A percentile compares a stretch with the other conserved stretches of the same genome.
These are phyloP conservation scores for Podospora pseudopauciseta DNA, from an alignment of 495 filamentous ascomycete species.

Conservation along the genomic window DNA sequence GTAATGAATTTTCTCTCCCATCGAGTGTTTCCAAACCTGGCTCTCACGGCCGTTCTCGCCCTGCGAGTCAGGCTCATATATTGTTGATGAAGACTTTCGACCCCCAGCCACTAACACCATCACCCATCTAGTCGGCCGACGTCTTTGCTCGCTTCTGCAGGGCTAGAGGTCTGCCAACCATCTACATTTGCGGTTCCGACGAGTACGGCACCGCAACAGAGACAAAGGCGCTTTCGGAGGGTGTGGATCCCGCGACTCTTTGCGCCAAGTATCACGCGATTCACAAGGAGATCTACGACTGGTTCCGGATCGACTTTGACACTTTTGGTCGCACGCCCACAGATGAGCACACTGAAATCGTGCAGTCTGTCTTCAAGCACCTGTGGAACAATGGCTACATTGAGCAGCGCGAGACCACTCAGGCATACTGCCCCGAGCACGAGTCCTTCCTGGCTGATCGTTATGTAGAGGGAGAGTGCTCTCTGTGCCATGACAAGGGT, in stretches of 20 bases:
- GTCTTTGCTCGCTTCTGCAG: conserved; percentile 65
- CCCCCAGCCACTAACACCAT: conserved; percentile 11
- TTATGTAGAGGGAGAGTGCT: conserved; percentile 87
- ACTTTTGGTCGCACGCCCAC: conserved; percentile 82
- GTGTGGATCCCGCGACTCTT: conserved; percentile 62
- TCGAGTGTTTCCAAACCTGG: background rate
- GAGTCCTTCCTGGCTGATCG: conserved; percentile 85
- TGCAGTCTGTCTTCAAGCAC: conserved; percentile 78
- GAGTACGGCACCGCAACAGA: conserved; percentile 79
- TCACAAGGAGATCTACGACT: conserved; percentile 81
- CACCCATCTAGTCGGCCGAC: conserved; percentile 32
- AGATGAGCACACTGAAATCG: conserved; percentile 74
- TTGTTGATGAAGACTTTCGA: background rate
- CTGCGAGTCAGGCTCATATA: background rate
- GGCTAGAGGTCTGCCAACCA: conserved; percentile 59
- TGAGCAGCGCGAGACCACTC: conserved; percentile 67
- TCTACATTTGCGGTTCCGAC: conserved; percentile 69
- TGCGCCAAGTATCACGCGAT: conserved; percentile 83
- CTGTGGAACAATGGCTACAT: conserved; percentile 77
- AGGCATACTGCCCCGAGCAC: conserved; percentile 86
- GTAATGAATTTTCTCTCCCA: conserved; percentile 15
- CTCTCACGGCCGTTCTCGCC: background rate
- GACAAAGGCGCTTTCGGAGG: conserved; percentile 69
- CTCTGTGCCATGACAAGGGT: conserved; percentile 67
- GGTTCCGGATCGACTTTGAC: conserved; percentile 78